Evolutionary conservation across 345 rosid species (phyloP).

Genomic region (Salix brachista): DNA sequence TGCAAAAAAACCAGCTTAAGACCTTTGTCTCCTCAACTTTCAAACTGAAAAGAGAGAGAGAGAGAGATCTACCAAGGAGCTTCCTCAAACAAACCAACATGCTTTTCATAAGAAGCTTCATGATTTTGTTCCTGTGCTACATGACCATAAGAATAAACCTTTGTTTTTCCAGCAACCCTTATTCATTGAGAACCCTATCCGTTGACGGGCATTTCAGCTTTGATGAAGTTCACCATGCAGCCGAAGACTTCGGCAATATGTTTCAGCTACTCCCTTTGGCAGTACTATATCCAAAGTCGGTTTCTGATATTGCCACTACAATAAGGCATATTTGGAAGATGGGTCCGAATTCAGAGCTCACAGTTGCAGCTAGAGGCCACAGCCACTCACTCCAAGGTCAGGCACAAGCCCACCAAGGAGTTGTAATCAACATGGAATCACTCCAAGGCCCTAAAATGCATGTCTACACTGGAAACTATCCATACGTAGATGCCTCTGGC

Average conservation of each 20-base stretch:
- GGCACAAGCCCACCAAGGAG: conserved; percentile 22
- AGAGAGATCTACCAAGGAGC: conserved; percentile 35
- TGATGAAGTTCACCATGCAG: conserved; percentile 60
- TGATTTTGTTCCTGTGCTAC: conserved; percentile 58
- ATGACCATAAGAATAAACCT: conserved; percentile 51
- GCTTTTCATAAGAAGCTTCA: conserved; percentile 48
- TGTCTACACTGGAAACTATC: conserved; percentile 4
- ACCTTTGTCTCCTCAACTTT: conserved; percentile 20
- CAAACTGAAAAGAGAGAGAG: conserved; percentile 24
- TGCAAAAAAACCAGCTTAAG: conserved; percentile 23
- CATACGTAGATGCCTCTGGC: conserved; percentile 20
- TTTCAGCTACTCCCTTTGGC: conserved; percentile 67
- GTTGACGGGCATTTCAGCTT: conserved; percentile 72
- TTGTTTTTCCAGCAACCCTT: conserved; percentile 59
- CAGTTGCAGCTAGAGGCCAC: conserved; percentile 43
- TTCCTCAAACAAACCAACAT: conserved; percentile 42
- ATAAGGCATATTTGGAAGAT: conserved; percentile 73
- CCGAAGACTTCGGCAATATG: conserved; percentile 80
- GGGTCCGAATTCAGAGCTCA: conserved; percentile 76
- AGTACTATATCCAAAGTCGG: conserved; percentile 74
- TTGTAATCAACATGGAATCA: conserved; percentile 28
- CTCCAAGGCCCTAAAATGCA: conserved; percentile 15
- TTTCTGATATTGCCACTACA: conserved; percentile 67
- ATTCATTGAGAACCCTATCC: conserved; percentile 53
- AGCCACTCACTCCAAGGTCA: conserved; percentile 34